These are phyloP conservation scores for Lepidopterella palustris DNA, from an alignment of 495 filamentous ascomycete species.

Conservation along the genomic window DNA sequence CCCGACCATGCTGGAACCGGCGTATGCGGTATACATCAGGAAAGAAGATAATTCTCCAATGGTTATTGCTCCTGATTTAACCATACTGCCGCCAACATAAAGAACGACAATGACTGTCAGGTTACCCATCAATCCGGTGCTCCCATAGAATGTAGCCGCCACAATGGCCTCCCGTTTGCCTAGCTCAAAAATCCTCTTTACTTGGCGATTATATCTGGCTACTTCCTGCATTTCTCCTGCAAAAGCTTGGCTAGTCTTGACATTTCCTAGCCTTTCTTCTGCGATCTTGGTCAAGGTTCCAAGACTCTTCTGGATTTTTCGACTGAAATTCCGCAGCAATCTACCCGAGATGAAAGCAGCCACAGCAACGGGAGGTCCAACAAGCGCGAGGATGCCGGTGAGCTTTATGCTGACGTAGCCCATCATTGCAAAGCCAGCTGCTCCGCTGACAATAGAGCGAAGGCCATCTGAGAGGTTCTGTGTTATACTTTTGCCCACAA, in stretches of 20 bases:
- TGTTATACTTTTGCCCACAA: slow-evolving; percentile 96
- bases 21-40: slow-evolving; percentile 95
- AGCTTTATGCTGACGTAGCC: slow-evolving; percentile 86
- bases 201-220: slow-evolving; percentile 80
- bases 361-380: slow-evolving; percentile 89
- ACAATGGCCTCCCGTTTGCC: slow-evolving; percentile 80
- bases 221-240: slow-evolving; percentile 88
- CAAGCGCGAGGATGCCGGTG: slow-evolving; percentile 73
- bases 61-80: slow-evolving; percentile 74
- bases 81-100: slow-evolving; percentile 84
- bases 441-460: slow-evolving; percentile 77
- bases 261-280: slow-evolving; percentile 90
- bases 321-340: slow-evolving; percentile 75
- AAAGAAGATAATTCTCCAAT: slow-evolving; percentile 95
- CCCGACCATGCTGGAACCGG: slow-evolving; percentile 84
- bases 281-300: slow-evolving; percentile 92
- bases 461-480: slow-evolving; percentile 95
- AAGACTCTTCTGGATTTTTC: slow-evolving; percentile 86
- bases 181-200: slow-evolving; percentile 83
- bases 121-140: slow-evolving; percentile 82
- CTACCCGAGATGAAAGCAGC: slow-evolving; percentile 88
- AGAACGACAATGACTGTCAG: slow-evolving; percentile 92
- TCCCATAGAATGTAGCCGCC: slow-evolving; percentile 84
- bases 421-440: slow-evolving; percentile 84
- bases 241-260: slow-evolving; percentile 93